phyloP scores from a whole-genome alignment of 2,329 filamentous ascomycete species.

The Tricladium varicosporioides region DNA sequence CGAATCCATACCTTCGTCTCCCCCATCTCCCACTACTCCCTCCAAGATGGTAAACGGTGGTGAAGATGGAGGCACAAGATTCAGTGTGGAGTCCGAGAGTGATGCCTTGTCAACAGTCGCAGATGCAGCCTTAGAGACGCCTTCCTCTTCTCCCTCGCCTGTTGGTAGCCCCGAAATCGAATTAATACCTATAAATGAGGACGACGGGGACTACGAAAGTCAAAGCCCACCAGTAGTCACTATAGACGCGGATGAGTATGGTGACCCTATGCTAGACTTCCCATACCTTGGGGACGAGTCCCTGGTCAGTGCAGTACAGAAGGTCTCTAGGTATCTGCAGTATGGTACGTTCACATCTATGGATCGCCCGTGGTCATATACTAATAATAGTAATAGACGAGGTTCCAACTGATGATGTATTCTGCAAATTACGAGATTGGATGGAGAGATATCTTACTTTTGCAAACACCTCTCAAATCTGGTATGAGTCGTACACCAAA shows the following conservation, averaged over 20 bases:
- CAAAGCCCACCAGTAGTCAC: constrained; percentile 30
- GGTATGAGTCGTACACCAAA: constrained; percentile 43
- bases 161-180: constrained; percentile 33
- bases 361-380: neutral
- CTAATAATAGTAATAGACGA: constrained; percentile 38
- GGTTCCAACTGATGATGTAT: constrained; percentile 42
- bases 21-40: constrained; percentile 41
- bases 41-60: constrained; percentile 27
- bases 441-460: constrained; percentile 47
- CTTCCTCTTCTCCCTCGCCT: constrained; percentile 32
- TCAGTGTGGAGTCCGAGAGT: constrained; percentile 32
- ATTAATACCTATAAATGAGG: constrained; percentile 25
- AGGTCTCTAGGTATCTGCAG: constrained; percentile 35
- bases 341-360: constrained; percentile 36
- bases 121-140: constrained; percentile 25
- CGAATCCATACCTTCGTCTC: constrained; percentile 43
- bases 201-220: constrained; percentile 27
- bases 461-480: constrained; percentile 34
- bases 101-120: constrained; percentile 30
- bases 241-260: constrained; percentile 28
- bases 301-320: constrained; percentile 20
- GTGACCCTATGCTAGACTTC: constrained; percentile 46
- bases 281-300: constrained; percentile 38
- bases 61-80: constrained; percentile 21
- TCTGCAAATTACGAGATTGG: constrained; percentile 49